phyloP scores from a whole-genome alignment of 176 grass and related monocot species.

The Urochloa ruziziensis region DNA sequence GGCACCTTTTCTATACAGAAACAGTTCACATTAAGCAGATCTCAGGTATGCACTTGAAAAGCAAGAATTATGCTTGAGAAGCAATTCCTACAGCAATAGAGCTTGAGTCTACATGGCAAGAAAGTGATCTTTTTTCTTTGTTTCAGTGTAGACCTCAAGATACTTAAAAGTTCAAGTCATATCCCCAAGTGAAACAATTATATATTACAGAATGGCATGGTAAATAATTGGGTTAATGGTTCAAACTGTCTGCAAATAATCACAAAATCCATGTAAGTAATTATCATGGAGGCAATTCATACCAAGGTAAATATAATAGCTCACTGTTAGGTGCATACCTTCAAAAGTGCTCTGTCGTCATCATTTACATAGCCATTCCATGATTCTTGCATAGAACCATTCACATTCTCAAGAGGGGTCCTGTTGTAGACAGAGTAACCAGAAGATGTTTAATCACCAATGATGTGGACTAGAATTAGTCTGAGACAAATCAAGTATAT shows the following conservation, averaged over 20 bases:
- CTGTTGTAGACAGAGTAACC: conserved; percentile 44
- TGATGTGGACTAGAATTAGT: not conserved
- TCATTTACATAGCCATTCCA: conserved; percentile 98
- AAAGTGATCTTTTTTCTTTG: not conserved
- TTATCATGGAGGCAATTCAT: not conserved
- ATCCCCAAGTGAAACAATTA: not conserved
- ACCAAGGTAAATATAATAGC: not conserved
- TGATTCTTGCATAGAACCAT: conserved; percentile 39
- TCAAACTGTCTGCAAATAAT: not conserved
- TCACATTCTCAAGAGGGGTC: conserved; percentile 52
- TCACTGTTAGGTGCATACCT: conserved; percentile 44
- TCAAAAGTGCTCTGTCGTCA: conserved; percentile 92
- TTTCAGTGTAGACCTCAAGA: not conserved
- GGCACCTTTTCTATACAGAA: not conserved
- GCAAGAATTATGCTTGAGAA: not conserved
- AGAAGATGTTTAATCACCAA: conserved; percentile 1
- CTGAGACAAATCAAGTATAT: not conserved
- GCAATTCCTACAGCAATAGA: not conserved
- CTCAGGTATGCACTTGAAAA: not conserved
- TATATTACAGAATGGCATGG: not conserved
- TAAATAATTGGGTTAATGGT: not conserved
- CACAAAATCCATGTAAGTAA: not conserved
- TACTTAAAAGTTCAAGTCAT: not conserved
- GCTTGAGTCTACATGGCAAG: not conserved
- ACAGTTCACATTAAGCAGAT: not conserved